These are phyloP conservation scores for Staphylotrichum longicolle DNA, from an alignment of 495 filamentous ascomycete genomes.

Conservation along the genomic window DNA sequence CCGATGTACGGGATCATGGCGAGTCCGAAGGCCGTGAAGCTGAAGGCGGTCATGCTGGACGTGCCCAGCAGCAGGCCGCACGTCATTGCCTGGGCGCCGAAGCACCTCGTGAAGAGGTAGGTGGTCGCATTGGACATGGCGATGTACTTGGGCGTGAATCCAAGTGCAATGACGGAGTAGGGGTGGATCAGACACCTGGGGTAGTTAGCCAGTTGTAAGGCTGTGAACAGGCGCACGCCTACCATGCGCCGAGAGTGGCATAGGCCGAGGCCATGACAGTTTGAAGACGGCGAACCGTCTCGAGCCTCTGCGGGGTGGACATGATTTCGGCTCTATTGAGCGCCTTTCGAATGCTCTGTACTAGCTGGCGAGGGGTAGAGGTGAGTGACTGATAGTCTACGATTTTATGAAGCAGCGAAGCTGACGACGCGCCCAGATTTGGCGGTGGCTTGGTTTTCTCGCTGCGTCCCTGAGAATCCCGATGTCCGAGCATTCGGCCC, in stretches of 20 bases:
- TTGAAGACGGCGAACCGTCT: slow-evolving; percentile 29
- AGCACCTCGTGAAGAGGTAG: slow-evolving; percentile 28
- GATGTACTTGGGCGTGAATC: slow-evolving; percentile 25
- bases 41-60: slow-evolving; percentile 23
- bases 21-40: slow-evolving; percentile 30
- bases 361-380: not conserved
- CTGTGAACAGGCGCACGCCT: not conserved
- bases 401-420: no score
- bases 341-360: not conserved
- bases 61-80: slow-evolving; percentile 29
- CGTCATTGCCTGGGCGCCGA: slow-evolving; percentile 36
- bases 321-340: slow-evolving; percentile 10
- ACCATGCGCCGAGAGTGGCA: slow-evolving; percentile 28
- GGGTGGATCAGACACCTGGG: slow-evolving; percentile 31
- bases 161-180: slow-evolving; percentile 26
- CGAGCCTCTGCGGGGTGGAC: slow-evolving; percentile 25
- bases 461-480: no score
- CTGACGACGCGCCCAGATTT: no score
- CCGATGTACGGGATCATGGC: slow-evolving; percentile 34
- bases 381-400: not conserved
- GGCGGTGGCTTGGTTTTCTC: no score
- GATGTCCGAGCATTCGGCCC: no score
- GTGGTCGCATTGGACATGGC: slow-evolving; percentile 26
- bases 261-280: slow-evolving; percentile 27
- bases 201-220: not conserved